Evolutionary conservation across 768 basidiomycete genomes (phyloP).

Genomic region (Clathrus columnatus): DNA sequence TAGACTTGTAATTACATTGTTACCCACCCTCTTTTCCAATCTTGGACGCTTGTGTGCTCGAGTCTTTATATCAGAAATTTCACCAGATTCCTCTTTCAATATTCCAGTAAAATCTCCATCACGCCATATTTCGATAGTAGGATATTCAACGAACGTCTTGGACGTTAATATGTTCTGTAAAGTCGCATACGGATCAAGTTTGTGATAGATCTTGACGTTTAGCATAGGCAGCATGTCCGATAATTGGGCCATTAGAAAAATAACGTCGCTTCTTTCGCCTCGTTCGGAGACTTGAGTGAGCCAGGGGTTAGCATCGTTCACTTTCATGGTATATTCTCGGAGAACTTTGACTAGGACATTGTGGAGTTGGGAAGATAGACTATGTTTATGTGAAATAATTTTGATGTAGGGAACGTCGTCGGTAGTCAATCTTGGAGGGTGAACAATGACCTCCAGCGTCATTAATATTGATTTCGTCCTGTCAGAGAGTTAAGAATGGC

Average conservation of each 20-base stretch:
- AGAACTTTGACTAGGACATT: slow-evolving; percentile 40
- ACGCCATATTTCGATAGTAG: slow-evolving; percentile 71
- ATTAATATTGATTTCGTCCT: slow-evolving; percentile 63
- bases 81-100: slow-evolving; percentile 48
- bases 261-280: slow-evolving; percentile 43
- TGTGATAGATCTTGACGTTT: slow-evolving; percentile 36
- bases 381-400: slow-evolving; percentile 59
- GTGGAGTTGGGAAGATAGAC: slow-evolving; percentile 41
- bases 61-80: slow-evolving; percentile 24
- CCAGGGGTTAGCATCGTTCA: slow-evolving; percentile 44
- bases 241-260: slow-evolving; percentile 45
- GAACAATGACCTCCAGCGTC: slow-evolving; percentile 66
- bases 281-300: slow-evolving; percentile 42
- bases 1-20: slow-evolving; percentile 47
- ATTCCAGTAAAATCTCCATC: slow-evolving; percentile 49
- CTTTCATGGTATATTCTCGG: slow-evolving; percentile 35
- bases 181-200: slow-evolving; percentile 41
- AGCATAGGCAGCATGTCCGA: neutral
- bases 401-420: slow-evolving; percentile 32
- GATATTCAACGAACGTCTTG: slow-evolving; percentile 75
- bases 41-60: slow-evolving; percentile 43
- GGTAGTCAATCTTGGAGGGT: slow-evolving; percentile 39
- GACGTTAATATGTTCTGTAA: slow-evolving; percentile 43
- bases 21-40: slow-evolving; percentile 42
- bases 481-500: slow-evolving; percentile 3